Percentiles rank a stretch among this genome's conserved stretches.
Evolutionary conservation across 2,329 filamentous ascomycete species (phyloP).

Genomic region (Sporothrix globosa): DNA sequence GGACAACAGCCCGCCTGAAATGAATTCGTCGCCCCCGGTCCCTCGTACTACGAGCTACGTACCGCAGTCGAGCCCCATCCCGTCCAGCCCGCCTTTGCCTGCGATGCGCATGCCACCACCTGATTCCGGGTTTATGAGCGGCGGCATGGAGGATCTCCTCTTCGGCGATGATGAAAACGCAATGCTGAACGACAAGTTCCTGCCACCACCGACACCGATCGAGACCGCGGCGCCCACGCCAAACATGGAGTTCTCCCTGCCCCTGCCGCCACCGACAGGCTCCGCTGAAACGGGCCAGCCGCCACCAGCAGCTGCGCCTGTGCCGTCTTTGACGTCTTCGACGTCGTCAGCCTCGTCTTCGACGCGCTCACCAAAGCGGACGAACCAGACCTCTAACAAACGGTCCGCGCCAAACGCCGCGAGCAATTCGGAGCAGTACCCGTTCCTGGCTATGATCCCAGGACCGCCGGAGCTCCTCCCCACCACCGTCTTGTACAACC

Average conservation of each 20-base stretch:
- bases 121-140: constrained; percentile 86
- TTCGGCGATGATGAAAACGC: constrained; percentile 61
- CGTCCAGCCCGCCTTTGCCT: constrained; percentile 78
- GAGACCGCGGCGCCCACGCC: constrained; percentile 29
- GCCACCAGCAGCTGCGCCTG: background rate
- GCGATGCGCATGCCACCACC: constrained; percentile 63
- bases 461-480: constrained; percentile 51
- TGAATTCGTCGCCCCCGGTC: constrained; percentile 88
- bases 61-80: constrained; percentile 63
- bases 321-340: background rate
- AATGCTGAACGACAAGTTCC: constrained; percentile 36
- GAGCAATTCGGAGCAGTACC: constrained; percentile 40
- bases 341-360: background rate
- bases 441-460: constrained; percentile 50
- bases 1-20: constrained; percentile 73
- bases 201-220: constrained; percentile 27
- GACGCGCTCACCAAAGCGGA: constrained; percentile 24
- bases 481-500: constrained; percentile 50
- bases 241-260: constrained; percentile 19
- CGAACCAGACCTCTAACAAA: constrained; percentile 40
- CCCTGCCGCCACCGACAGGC: constrained; percentile 15
- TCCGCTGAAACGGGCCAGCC: background rate
- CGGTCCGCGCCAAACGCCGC: constrained; percentile 33
- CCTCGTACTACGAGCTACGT: constrained; percentile 61
- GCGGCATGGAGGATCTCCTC: constrained; percentile 66